Evolutionary conservation across 495 filamentous ascomycete species (phyloP).

Genomic region (Neurospora sp.): DNA sequence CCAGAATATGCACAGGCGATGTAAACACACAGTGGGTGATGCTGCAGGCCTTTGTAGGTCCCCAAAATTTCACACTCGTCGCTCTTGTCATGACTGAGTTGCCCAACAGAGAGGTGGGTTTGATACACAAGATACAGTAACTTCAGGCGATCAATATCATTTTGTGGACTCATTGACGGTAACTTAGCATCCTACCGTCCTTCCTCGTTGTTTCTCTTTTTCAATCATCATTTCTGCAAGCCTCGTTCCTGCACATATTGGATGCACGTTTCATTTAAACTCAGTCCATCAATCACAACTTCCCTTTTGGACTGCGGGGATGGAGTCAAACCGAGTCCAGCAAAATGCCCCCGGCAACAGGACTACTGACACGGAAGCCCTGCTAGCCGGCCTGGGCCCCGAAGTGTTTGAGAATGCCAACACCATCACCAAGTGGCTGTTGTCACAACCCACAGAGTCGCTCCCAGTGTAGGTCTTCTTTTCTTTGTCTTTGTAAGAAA

Average conservation of each 20-base stretch:
- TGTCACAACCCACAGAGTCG: slow-evolving; percentile 9
- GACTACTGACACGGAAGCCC: neutral
- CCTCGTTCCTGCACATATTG: neutral
- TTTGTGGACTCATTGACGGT: neutral
- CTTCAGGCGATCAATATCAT: neutral
- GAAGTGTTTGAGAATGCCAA: slow-evolving; percentile 23
- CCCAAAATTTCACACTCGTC: neutral
- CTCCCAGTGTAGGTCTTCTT: slow-evolving; percentile 10
- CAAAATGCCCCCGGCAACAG: neutral
- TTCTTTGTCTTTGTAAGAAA: neutral
- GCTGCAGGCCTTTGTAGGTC: neutral
- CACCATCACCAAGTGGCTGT: slow-evolving; percentile 23
- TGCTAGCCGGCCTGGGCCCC: slow-evolving; percentile 4
- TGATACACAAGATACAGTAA: neutral
- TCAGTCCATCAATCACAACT: neutral
- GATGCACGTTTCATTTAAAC: neutral
- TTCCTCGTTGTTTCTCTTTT: neutral
- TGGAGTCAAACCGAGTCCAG: neutral
- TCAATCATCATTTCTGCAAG: neutral
- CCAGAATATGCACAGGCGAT: neutral
- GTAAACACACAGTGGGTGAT: neutral
- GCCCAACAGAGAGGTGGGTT: neutral
- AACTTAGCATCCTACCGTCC: neutral
- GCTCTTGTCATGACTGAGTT: neutral
- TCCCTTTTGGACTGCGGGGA: slow-evolving; percentile 1